Conservation (phyloP, 2,329 filamentous ascomycete species). For the Pezicula neosporulosa region DNA sequence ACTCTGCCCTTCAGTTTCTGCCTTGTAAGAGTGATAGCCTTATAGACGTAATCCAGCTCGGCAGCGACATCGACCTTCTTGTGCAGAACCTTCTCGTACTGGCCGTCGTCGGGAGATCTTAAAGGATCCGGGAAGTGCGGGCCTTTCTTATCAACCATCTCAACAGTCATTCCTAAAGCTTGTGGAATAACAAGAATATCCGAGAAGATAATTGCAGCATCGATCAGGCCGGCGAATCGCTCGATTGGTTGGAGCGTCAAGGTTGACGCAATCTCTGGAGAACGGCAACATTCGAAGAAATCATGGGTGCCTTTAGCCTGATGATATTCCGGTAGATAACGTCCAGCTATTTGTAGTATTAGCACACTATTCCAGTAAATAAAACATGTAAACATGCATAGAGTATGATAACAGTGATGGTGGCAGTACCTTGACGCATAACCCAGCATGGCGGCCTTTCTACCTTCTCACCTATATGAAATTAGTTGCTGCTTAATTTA, state of each 20-base stretch:
- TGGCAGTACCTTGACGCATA: conserved; percentile 84
- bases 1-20: conserved; percentile 85
- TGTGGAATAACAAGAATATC: conserved; percentile 98
- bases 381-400: conserved; percentile 1
- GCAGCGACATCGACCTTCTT: conserved; percentile 78
- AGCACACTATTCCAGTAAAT: conserved; percentile 1
- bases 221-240: conserved; percentile 83
- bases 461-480: conserved; percentile 71
- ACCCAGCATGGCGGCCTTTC: conserved; percentile 97
- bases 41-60: conserved; percentile 91
- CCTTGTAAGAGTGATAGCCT: conserved; percentile 87
- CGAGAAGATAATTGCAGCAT: conserved; percentile 98
- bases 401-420: not conserved
- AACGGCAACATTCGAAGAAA: conserved; percentile 97
- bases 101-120: conserved; percentile 72
- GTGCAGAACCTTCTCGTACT: conserved; percentile 75
- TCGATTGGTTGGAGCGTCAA: conserved; percentile 94
- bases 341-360: conserved; percentile 61
- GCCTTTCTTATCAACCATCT: conserved; percentile 97
- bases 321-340: conserved; percentile 97
- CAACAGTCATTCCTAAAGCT: conserved; percentile 96
- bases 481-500: conserved; percentile 11
- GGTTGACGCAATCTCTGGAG: conserved; percentile 87
- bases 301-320: conserved; percentile 86
- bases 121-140: conserved; percentile 90